Conservation (phyloP, 257 asterid species). For the Thymus mandschuricus region DNA sequence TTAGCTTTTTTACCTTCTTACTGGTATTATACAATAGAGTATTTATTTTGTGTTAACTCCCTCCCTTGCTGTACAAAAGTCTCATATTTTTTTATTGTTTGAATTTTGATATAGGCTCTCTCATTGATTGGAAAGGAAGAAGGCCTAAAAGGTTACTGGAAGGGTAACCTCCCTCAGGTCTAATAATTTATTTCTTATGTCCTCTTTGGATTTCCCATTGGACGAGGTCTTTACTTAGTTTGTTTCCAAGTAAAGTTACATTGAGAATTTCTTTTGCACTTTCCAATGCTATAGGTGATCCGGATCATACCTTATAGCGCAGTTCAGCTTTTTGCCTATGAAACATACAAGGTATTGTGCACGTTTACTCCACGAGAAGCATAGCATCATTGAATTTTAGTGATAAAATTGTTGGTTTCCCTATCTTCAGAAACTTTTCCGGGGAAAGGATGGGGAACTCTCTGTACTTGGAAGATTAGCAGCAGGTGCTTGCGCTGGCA, state of each 20-base stretch:
- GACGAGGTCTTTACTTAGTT: not conserved
- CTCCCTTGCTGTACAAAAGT: not conserved
- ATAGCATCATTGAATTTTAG: conserved; percentile 17
- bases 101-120: conserved; percentile 58
- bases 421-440: conserved; percentile 67
- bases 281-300: conserved; percentile 67
- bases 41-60: conserved; percentile 1
- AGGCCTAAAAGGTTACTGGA: conserved; percentile 98
- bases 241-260: not conserved
- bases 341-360: conserved; percentile 80
- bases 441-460: conserved; percentile 75
- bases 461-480: conserved; percentile 92
- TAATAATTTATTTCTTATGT: conserved; percentile 22
- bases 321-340: conserved; percentile 91
- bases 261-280: conserved; percentile 1
- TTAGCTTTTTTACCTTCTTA: not conserved
- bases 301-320: conserved; percentile 95
- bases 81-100: conserved; percentile 19
- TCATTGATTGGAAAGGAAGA: conserved; percentile 79
- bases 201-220: conserved; percentile 6
- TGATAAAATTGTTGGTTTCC: conserved; percentile 19
- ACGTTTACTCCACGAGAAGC: conserved; percentile 23
- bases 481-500: conserved; percentile 99
- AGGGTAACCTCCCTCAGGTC: conserved; percentile 98
- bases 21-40: not conserved